Evolutionary conservation across 164 flowering plant species (phyloP), one percentile per base, ranked within the genome.

Genomic region (Vitis cinerea): DNA sequence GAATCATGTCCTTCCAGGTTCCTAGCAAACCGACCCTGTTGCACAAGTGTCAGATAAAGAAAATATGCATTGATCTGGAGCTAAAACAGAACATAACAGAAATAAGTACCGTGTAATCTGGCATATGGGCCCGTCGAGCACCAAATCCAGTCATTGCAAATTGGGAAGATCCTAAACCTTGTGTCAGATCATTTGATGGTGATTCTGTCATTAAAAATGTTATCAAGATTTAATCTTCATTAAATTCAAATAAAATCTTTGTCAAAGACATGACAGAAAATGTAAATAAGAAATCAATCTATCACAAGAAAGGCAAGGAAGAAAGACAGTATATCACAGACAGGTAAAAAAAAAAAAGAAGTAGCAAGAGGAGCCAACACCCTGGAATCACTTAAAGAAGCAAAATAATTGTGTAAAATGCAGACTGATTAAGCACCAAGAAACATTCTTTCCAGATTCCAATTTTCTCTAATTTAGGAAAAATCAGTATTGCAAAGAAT

Each of bases 1-100:
- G 87, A 84, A 72, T 50, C 71, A 27, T 71, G 81, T 52, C 83
- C 87, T 71, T 74, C 81, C 48, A 80, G 72, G 62, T 78, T 83
- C 74, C 83, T 83, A 2, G 86, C 73, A 77, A 81, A 76, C 49
- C 72, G 82, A 51, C 81, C 89, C 97, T 93, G 85, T 70, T 12
- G 70, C 12, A 53, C 49, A 72, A 31, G 44, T 68, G 37, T 63
- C 19, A 71, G 3, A 51, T 7, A 27, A 77, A 51, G 52, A 66
- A 70, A 16, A 67, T 10, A 57, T 10, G 30, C 51, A 59, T 50
- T 15, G 64, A 30, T 53, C 9, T 70, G 47, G 16, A 44, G 50
- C 9, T 2, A 57, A 30, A 55, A 62, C 9, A 31, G 16, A 61
- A 57, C 51, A 1, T 3, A 52, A 57, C 30, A 54, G 10, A 77